Conservation (phyloP, 306 rosid genomes). For the Vicia faba region DNA sequence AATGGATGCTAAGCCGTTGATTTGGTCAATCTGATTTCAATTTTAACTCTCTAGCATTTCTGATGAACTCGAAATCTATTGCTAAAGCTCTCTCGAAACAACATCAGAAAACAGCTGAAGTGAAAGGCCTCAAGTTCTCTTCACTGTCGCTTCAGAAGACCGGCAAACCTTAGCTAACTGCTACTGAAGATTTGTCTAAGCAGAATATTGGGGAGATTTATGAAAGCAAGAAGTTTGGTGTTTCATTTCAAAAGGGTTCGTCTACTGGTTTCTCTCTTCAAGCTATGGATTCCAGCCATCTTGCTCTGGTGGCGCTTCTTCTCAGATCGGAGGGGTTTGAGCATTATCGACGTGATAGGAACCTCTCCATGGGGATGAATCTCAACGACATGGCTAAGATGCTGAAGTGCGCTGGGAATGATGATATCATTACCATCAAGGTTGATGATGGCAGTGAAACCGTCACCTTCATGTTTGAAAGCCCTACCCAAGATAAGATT, state of each 20-base stretch:
- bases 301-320: too few species aligned
- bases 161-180: constrained; percentile 47
- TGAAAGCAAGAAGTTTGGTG: constrained; percentile 49
- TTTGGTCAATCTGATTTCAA: constrained; percentile 46
- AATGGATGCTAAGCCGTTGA: constrained; percentile 44
- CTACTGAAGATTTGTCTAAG: constrained; percentile 48
- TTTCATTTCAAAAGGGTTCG: constrained; percentile 44
- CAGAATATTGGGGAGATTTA: constrained; percentile 50
- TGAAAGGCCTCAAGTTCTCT: constrained; percentile 50
- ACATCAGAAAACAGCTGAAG: constrained; percentile 53
- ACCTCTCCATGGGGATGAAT: too few species aligned
- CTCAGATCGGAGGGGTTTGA: too few species aligned
- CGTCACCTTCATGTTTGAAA: too few species aligned
- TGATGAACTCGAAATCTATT: constrained; percentile 76
- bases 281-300: too few species aligned
- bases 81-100: constrained; percentile 54
- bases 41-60: constrained; percentile 34
- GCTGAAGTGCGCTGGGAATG: too few species aligned
- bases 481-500: too few species aligned
- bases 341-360: too few species aligned
- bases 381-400: too few species aligned
- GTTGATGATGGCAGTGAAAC: too few species aligned
- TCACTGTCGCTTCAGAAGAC: constrained; percentile 41
- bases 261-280: constrained; percentile 54
- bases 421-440: too few species aligned